phyloP scores from a whole-genome alignment of 1,284 basidiomycete species.

The Neotropicomus parvogracilis region DNA sequence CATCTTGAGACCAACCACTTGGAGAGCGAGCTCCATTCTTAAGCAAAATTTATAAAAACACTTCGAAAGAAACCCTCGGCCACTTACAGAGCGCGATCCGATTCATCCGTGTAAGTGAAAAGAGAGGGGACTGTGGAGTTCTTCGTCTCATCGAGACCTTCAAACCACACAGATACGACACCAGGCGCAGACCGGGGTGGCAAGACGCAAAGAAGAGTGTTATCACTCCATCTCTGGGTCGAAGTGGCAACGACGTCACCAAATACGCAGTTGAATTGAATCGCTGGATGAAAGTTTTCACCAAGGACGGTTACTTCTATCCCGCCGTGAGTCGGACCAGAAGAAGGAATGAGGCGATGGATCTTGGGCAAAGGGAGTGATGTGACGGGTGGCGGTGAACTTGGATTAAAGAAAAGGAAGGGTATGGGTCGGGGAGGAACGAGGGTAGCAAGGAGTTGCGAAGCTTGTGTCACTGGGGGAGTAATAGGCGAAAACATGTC shows the following conservation, averaged over 20 bases:
- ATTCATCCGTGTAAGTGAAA: slow-evolving; percentile 90
- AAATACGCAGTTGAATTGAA: slow-evolving; percentile 79
- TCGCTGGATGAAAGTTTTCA: slow-evolving; percentile 74
- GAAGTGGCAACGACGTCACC: slow-evolving; percentile 80
- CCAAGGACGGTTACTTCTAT: slow-evolving; percentile 95
- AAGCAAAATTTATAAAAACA: slow-evolving; percentile 19
- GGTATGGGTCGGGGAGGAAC: slow-evolving; percentile 37
- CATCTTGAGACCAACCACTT: slow-evolving; percentile 95
- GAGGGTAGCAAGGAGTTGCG: slow-evolving; percentile 20
- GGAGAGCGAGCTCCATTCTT: slow-evolving; percentile 92
- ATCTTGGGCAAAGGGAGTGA: slow-evolving; percentile 61
- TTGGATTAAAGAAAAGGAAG: slow-evolving; percentile 59
- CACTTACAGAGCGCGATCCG: slow-evolving; percentile 80
- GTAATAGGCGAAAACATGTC: slow-evolving; percentile 21
- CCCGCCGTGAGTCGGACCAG: slow-evolving; percentile 90
- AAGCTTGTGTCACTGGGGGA: slow-evolving; percentile 16
- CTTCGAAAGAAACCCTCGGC: slow-evolving; percentile 8
- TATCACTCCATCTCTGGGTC: slow-evolving; percentile 90
- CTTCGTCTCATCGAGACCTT: slow-evolving; percentile 62
- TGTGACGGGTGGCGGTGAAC: slow-evolving; percentile 42
- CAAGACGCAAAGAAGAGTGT: slow-evolving; percentile 89
- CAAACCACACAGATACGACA: slow-evolving; percentile 87
- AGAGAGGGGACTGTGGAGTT: slow-evolving; percentile 56
- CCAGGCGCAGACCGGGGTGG: slow-evolving; percentile 84
- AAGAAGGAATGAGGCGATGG: slow-evolving; percentile 84